Base-by-base conservation (phyloP, 768 basidiomycete genomes). In the Serendipita sp. region DNA sequence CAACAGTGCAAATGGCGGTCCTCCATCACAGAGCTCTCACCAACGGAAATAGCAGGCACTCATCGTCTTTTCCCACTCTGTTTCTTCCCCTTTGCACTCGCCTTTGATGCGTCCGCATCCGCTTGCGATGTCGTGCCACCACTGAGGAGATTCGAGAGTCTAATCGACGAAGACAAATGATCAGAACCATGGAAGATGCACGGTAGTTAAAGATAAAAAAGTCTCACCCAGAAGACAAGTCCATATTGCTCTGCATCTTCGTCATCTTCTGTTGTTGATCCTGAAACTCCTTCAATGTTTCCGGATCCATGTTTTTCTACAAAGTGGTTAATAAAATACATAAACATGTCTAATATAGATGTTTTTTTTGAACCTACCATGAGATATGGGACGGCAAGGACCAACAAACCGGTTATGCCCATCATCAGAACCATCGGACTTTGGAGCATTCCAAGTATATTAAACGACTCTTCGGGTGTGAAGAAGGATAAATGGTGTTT, bases 361-460 rank as follows among this genome's bases (percentile, higher is more conserved):
- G 7, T 10, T n/a, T 18, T 10, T 35, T 28, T 5, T n/a, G 47
- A 16, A 65, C 76, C 56, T 70, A 89, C 89, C 80, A 86, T 85
- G 64, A 91, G 73, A 70, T 86, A 89, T 3, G 88, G 89, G 81
- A 83, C 84, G 28, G 78, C 81, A 32, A 91, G 73, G 75, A 87
- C 80, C 81, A 89, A 81, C 60, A 74, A 76, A 44, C 80, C 88
- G 51, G 80, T 85, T 68, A 80, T 73, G 35, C 83, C 78, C 83
- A 88, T 86, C 72, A 90, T 79, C 65, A 91, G 74, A 79, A 88
- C 86, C 89, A 91, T 90, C 4, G 89, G 89, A 71, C 83, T 91
- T 65, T 85, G 81, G 70, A 91, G 76, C 86, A 91, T 89, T 63
- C 77, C 82, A 65, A 86, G 64, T 28, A 89, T 67, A 72, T 86